phyloP scores from a whole-genome alignment of 2,329 filamentous ascomycete genomes.

The Fusarium metavorans region DNA sequence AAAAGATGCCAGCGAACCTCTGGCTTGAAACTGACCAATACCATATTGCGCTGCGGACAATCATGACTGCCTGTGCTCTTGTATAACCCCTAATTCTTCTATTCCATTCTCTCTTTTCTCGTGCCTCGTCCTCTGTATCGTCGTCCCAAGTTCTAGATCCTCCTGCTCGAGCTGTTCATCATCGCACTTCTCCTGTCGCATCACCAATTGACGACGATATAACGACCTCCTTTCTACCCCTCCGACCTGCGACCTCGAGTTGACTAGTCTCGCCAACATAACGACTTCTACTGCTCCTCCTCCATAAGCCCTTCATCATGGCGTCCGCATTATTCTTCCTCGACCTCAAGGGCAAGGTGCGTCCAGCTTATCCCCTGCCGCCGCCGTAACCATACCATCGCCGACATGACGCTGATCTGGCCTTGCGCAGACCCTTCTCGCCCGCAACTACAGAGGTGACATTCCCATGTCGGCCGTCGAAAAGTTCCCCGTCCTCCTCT shows the following conservation, averaged over 20 bases:
- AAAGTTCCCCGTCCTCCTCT: conserved; percentile 95
- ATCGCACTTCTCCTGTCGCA: conserved; percentile 31
- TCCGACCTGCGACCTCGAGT: conserved; percentile 23
- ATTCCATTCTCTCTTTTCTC: conserved; percentile 13
- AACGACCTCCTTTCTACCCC: conserved; percentile 44
- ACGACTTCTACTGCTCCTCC: conserved; percentile 24
- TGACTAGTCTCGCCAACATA: conserved; percentile 10
- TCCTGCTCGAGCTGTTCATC: conserved; percentile 30
- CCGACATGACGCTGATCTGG: conserved; percentile 40
- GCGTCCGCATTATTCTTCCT: conserved; percentile 98
- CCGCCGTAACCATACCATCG: background rate
- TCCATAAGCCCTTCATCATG: conserved; percentile 68
- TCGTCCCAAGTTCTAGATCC: conserved; percentile 7
- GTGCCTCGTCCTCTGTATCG: background rate
- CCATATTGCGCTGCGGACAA: conserved; percentile 28
- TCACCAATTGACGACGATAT: conserved; percentile 43
- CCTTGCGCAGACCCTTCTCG: conserved; percentile 85
- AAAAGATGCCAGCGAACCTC: conserved; percentile 45
- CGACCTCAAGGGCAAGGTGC: conserved; percentile 98
- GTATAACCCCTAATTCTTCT: conserved; percentile 36
- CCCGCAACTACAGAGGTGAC: conserved; percentile 97
- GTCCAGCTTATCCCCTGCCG: conserved; percentile 15
- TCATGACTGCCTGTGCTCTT: conserved; percentile 43
- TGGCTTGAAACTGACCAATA: conserved; percentile 23
- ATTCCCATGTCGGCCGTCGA: conserved; percentile 99